phyloP scores from a whole-genome alignment of 176 grass and related monocot species.

The Neostapfia colusana region DNA sequence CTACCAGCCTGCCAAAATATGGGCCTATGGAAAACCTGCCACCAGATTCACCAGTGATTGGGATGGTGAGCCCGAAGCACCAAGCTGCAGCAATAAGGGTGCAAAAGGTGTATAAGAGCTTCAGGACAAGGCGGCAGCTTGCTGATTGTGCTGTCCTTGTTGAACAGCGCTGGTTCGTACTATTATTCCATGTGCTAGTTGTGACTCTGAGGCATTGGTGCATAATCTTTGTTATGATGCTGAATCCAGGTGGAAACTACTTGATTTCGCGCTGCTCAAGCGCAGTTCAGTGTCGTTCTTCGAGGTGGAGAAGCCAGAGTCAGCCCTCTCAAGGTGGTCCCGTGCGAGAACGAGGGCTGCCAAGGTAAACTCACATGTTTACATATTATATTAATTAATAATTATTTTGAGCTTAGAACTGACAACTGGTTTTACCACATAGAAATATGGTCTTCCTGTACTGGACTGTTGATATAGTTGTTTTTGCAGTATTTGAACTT shows the following conservation, averaged over 20 bases:
- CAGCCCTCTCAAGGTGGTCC: constrained; percentile 77
- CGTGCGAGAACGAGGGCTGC: constrained; percentile 76
- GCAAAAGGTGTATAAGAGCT: constrained; percentile 92
- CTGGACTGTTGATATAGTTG: background rate
- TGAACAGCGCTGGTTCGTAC: constrained; percentile 83
- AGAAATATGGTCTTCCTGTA: background rate
- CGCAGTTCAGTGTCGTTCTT: constrained; percentile 85
- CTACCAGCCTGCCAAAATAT: constrained; percentile 42
- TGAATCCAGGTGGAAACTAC: constrained; percentile 75
- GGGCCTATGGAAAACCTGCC: constrained; percentile 36
- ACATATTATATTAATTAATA: background rate
- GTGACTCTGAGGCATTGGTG: background rate
- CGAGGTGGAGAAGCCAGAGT: constrained; percentile 67
- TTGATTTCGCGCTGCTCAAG: constrained; percentile 85
- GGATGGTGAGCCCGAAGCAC: constrained; percentile 57
- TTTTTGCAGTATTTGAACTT: constrained; percentile 19
- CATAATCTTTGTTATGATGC: constrained; percentile 8
- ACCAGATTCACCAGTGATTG: constrained; percentile 41
- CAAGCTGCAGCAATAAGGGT: constrained; percentile 68
- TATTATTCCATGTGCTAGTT: constrained; percentile 12
- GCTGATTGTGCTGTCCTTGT: constrained; percentile 89
- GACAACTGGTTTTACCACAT: background rate
- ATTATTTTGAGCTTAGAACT: constrained; percentile 9
- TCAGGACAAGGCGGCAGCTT: constrained; percentile 80
- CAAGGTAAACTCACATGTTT: constrained; percentile 54